A percentile compares a stretch with the other conserved stretches of the same genome.
phyloP scores from a whole-genome alignment of 306 rosid species.

The Cyamopsis tetragonoloba region DNA sequence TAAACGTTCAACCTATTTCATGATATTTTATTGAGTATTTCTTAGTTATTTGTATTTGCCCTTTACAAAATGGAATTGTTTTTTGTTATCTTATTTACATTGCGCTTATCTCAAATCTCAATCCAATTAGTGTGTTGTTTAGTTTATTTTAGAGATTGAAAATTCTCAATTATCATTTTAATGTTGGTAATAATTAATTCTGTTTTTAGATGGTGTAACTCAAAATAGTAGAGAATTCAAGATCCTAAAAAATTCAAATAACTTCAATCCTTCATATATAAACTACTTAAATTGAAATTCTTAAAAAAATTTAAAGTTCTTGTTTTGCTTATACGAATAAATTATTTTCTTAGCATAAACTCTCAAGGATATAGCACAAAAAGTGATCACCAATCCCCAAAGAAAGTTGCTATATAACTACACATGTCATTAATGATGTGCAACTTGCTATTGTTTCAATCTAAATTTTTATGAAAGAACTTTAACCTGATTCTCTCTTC shows the following conservation, averaged over 20 bases:
- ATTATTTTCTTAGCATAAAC: no score
- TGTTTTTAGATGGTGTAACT: no score
- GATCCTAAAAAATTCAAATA: no score
- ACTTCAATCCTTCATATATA: no score
- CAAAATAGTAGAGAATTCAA: no score
- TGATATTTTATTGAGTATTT: not conserved
- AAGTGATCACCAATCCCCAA: not conserved
- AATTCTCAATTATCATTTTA: not conserved
- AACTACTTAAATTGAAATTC: no score
- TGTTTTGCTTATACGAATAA: no score
- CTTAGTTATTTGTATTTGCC: not conserved
- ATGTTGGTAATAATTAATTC: not conserved
- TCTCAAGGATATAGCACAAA: slow-evolving; percentile 18
- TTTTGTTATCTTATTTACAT: not conserved
- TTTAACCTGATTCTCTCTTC: not conserved
- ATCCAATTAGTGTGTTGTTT: not conserved
- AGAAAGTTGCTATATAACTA: slow-evolving; percentile 12
- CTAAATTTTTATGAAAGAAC: slow-evolving; percentile 16
- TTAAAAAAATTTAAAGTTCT: no score
- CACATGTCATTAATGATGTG: slow-evolving; percentile 6
- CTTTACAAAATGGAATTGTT: not conserved
- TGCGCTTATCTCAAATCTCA: not conserved
- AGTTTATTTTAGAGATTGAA: not conserved
- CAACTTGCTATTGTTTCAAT: slow-evolving; percentile 21
- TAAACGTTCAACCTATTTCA: not conserved